These are phyloP conservation scores for Helianthus tuberosus DNA, from an alignment of 129 eudicot species.

Conservation along the genomic window DNA sequence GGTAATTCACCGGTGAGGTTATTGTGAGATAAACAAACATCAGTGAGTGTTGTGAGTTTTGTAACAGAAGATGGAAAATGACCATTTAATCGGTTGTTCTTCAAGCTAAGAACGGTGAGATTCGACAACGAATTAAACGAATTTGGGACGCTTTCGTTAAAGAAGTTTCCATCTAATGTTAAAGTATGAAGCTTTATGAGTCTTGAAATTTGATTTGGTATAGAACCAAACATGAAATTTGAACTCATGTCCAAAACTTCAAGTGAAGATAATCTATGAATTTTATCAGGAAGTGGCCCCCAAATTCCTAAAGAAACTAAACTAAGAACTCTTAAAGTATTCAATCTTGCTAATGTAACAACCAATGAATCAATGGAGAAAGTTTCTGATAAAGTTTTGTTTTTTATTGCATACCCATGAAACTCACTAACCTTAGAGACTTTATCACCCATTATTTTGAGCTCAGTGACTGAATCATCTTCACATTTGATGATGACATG, in stretches of 20 bases:
- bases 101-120: conserved; percentile 71
- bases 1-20: conserved; percentile 70
- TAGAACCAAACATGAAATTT: conserved; percentile 78
- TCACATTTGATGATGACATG: conserved; percentile 65
- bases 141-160: conserved; percentile 74
- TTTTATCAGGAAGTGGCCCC: conserved; percentile 84
- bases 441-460: conserved; percentile 80
- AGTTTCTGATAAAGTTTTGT: conserved; percentile 62
- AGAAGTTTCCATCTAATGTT: conserved; percentile 71
- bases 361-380: conserved; percentile 90
- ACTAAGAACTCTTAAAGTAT: conserved; percentile 66
- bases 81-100: conserved; percentile 76
- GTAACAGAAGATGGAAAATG: conserved; percentile 64
- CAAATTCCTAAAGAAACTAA: conserved; percentile 90
- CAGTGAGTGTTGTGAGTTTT: conserved; percentile 52
- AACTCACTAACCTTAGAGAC: conserved; percentile 55
- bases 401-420: conserved; percentile 65
- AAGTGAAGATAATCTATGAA: conserved; percentile 65
- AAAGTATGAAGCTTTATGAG: conserved; percentile 66
- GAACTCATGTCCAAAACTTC: conserved; percentile 81
- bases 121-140: conserved; percentile 72
- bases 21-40: conserved; percentile 64
- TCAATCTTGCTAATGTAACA: conserved; percentile 77
- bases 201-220: conserved; percentile 61
- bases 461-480: conserved; percentile 64